Base-by-base conservation (phyloP, 345 rosid genomes). In the Pistacia integerrima region DNA sequence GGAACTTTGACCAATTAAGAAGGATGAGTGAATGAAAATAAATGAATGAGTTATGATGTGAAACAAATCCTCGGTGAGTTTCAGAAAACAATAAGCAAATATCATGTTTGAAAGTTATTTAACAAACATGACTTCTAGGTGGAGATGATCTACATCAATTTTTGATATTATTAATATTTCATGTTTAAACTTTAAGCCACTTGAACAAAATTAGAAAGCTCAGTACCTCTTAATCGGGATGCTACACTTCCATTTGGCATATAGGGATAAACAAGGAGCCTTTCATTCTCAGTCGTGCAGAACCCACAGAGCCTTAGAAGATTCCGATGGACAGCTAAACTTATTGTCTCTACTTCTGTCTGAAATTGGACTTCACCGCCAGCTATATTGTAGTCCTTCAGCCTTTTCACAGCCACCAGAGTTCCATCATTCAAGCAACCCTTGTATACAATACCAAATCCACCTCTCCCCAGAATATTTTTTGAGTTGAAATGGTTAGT, bases 171-270 rank as follows among this genome's bases (percentile, higher is more conserved):
- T 20, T 58, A 5, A n/a, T 6, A 7, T 48, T 38, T 38, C 33
- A 41, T 11, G 12, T 36, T 38, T 8, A 72, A 22, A 52, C 20
- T 36, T 38, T 8, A 72, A 22, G 35, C 20, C 28, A 38, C 11
- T 46, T 56, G 17, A 70, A 20, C n/a, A 4, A 70, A 54, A 48
- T 18, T 18, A 11, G 67, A 73, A 16, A 64, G 55, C 33, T 56
- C 28, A 52, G 46, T 41, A 97, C 99, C 99, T 87, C 90, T 87
- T 77, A 97, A 88, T 70, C 94, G 90, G 77, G 96, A 96, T 7
- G 97, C 97, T 4, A 96, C 99, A 44, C 98, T 96, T 61, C 98
- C 99, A 83, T 96, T 96, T 0, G 90, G 88, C 99, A 94, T 97
- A 74, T 92, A 92, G 44, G 97, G 99, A 67, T 97, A 97, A 72